These are phyloP conservation scores for Benincasa hispida DNA, from an alignment of 306 rosid genomes.

Conservation along the genomic window DNA sequence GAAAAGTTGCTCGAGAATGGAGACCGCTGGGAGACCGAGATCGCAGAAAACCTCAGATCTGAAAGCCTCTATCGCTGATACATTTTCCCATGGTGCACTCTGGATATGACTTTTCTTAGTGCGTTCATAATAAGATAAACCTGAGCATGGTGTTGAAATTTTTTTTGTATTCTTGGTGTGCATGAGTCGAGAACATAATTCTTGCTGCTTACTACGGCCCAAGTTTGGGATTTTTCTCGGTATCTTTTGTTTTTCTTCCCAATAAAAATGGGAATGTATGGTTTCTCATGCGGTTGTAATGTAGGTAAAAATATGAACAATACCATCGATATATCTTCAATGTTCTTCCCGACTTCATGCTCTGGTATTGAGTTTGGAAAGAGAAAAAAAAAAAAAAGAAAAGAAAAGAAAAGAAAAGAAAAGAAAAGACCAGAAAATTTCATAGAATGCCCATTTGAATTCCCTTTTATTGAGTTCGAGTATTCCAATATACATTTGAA, in stretches of 20 bases:
- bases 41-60: slow-evolving; percentile 92
- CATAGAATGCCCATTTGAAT: not conserved
- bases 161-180: not conserved
- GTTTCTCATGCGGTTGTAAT: slow-evolving; percentile 4
- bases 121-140: slow-evolving; percentile 21
- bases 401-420: not conserved
- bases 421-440: not conserved
- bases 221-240: not conserved
- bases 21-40: slow-evolving; percentile 98
- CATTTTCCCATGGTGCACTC: slow-evolving; percentile 3
- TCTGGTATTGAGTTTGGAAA: not conserved
- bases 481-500: not conserved
- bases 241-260: not conserved
- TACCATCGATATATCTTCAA: not conserved
- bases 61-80: slow-evolving; percentile 93
- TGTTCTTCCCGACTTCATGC: not conserved
- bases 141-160: slow-evolving; percentile 5
- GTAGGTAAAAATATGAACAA: not conserved
- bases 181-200: not conserved
- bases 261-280: slow-evolving; percentile 5
- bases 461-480: no score
- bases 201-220: not conserved
- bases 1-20: slow-evolving; percentile 98
- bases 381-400: not conserved
- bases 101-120: slow-evolving; percentile 8